Percentiles rank a stretch among this genome's conserved stretches.
These are phyloP conservation scores for Solioccasus polychromus DNA, from an alignment of 768 basidiomycete species.

Conservation along the genomic window DNA sequence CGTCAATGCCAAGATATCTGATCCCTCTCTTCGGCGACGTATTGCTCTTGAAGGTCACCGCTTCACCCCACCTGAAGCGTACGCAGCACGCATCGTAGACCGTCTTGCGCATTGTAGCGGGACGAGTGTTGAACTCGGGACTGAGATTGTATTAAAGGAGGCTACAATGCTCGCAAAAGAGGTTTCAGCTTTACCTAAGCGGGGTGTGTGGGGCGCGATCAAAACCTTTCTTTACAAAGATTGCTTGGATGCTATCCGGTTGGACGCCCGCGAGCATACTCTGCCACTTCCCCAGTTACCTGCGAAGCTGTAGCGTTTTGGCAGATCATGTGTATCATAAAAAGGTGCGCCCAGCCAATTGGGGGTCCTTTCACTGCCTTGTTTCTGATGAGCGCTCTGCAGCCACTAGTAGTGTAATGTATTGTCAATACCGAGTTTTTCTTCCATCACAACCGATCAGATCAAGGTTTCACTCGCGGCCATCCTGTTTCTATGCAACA, in stretches of 20 bases:
- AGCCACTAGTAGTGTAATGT: background rate
- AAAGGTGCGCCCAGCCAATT: slow-evolving; percentile 6
- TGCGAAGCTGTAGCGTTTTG: slow-evolving; percentile 18
- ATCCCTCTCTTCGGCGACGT: slow-evolving; percentile 58
- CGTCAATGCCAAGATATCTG: slow-evolving; percentile 60
- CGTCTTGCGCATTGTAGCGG: slow-evolving; percentile 39
- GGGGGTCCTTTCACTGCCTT: background rate
- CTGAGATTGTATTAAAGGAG: slow-evolving; percentile 58
- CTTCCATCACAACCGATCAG: slow-evolving; percentile 10
- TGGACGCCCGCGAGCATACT: slow-evolving; percentile 15
- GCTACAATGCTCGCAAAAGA: slow-evolving; percentile 61
- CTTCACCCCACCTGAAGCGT: slow-evolving; percentile 71
- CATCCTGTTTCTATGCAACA: slow-evolving; percentile 17
- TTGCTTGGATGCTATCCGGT: slow-evolving; percentile 41
- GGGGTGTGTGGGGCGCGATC: slow-evolving; percentile 71
- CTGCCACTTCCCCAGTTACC: background rate
- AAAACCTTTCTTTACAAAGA: slow-evolving; percentile 62
- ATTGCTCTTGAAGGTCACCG: slow-evolving; percentile 78
- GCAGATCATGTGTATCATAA: background rate
- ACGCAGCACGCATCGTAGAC: slow-evolving; percentile 67
- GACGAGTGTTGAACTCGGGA: slow-evolving; percentile 47
- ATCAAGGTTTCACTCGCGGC: slow-evolving; percentile 2
- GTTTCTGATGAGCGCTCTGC: slow-evolving; percentile 7
- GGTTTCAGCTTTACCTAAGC: slow-evolving; percentile 48
- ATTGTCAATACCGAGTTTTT: background rate